These are phyloP conservation scores for Straminergon stramineum DNA, from an alignment of 225 moss, liverwort and hornwort species.

Conservation along the genomic window DNA sequence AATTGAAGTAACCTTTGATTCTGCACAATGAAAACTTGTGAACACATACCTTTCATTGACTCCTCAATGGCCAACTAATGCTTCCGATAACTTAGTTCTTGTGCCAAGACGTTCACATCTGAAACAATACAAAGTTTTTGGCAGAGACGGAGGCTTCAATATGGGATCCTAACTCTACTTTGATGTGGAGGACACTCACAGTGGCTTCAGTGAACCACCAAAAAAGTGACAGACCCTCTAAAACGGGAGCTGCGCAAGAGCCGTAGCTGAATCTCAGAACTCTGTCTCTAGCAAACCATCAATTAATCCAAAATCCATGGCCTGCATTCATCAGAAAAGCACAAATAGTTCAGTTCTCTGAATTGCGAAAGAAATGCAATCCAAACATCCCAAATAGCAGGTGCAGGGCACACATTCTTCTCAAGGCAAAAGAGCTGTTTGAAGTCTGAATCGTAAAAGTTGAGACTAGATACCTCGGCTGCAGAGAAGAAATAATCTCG, in stretches of 20 bases:
- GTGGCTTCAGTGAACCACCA: not conserved
- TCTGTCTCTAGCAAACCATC: conserved; percentile 82
- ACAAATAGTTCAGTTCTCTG: too few relatives aligned
- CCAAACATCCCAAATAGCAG: not conserved
- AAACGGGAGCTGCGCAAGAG: not conserved
- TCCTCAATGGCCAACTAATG: not conserved
- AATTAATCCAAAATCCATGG: conserved; percentile 82
- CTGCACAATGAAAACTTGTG: not conserved
- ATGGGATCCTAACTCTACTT: not conserved
- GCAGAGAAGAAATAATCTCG: conserved; percentile 83
- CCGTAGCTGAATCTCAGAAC: conserved; percentile 24
- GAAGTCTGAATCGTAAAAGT: not conserved
- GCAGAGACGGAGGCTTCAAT: not conserved
- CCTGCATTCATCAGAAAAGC: conserved; percentile 34
- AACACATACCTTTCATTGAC: not conserved
- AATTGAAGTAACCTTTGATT: not conserved
- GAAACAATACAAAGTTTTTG: not conserved
- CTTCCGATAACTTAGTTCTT: not conserved
- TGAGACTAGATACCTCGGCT: conserved; percentile 35
- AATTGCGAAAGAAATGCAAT: not conserved
- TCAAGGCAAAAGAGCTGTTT: not conserved
- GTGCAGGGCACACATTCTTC: not conserved
- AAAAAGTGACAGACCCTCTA: not conserved
- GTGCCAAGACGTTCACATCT: not conserved
- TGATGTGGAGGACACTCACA: not conserved